phyloP scores from a whole-genome alignment of 2,329 filamentous ascomycete genomes.

The Penicillium verrucosum region DNA sequence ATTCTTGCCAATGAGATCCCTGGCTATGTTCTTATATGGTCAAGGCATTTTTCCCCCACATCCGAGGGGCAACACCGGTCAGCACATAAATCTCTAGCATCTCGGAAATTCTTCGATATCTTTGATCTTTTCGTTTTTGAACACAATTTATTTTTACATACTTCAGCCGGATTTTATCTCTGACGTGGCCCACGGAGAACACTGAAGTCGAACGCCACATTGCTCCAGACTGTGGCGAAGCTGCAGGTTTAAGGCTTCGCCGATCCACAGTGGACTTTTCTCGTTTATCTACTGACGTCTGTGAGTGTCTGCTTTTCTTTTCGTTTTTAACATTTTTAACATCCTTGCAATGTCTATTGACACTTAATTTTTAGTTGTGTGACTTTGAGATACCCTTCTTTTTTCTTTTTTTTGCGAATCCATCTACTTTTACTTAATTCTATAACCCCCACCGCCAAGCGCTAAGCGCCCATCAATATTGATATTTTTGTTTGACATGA shows the following conservation, averaged over 20 bases:
- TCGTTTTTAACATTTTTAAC: conserved; percentile 5
- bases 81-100: conserved; percentile 16
- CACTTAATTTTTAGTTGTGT: conserved; percentile 4
- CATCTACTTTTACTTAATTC: conserved; percentile 2
- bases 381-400: conserved; percentile 11
- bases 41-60: conserved; percentile 17
- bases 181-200: conserved; percentile 34
- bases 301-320: conserved; percentile 5
- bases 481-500: conserved; percentile 4
- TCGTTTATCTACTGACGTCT: conserved; percentile 21
- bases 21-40: conserved; percentile 18
- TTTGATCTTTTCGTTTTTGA: neutral
- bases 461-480: neutral
- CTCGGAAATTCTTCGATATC: neutral
- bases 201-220: conserved; percentile 18
- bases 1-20: conserved; percentile 26
- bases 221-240: conserved; percentile 39
- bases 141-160: conserved; percentile 6
- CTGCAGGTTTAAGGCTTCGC: conserved; percentile 27
- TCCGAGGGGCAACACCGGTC: conserved; percentile 15
- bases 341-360: conserved; percentile 8
- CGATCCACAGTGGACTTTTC: conserved; percentile 22
- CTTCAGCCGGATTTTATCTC: conserved; percentile 15
- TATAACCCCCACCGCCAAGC: conserved; percentile 1
- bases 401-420: neutral